Base-by-base conservation (phyloP, 2,329 filamentous ascomycete species). In the Davidsoniella eucalypti region DNA sequence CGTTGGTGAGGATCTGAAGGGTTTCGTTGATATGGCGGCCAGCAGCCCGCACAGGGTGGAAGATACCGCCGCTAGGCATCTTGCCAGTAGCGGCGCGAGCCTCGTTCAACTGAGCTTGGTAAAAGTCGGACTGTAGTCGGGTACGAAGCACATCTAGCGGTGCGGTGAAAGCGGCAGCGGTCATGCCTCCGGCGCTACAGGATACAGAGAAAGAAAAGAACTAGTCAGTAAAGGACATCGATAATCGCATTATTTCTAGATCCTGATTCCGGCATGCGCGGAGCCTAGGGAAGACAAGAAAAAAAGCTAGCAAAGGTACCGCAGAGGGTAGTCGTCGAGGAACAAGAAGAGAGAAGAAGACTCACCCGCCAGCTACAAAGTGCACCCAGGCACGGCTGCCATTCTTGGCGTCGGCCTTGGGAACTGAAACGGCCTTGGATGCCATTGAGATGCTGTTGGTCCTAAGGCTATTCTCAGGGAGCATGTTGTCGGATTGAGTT, bases 91-190 rank as follows among this genome's bases (percentile, higher is more conserved):
- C 74, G n/a, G 75, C 68, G 46, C 84, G 76, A 7, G 77, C 73
- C 14, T 81, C 76, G 26, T 74, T 73, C 43, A 94, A 73, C 64
- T 94, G 85, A 7, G 80, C 73, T 63, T 94, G 86, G 71, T 95
- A 69, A 63, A 93, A 93, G 61, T 94, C 88, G 59, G 87, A 93
- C 64, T 96, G 90, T 2, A 96, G 72, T 36, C 90, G 80, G 9
- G 90, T 96, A 65, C 94, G 94, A 47, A 96, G 75, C 29, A 95
- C 88, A 61, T 95, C 90, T 53, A 96, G 82, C 18, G 90, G 90
- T 7, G 87, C 87, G 1, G 90, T 95, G n/a, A 95, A 67, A n/a
- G 84, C 81, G 21, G 90, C 85, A 9, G 90, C 82, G 16, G 86
- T 87, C 81, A 94, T 93, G 57, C 88, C 88, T 58, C 88, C 88